A percentile compares a stretch with the other conserved stretches of the same genome.
Evolutionary conservation across 1,284 basidiomycete species (phyloP).

Genomic region (Moesziomyces sp.): DNA sequence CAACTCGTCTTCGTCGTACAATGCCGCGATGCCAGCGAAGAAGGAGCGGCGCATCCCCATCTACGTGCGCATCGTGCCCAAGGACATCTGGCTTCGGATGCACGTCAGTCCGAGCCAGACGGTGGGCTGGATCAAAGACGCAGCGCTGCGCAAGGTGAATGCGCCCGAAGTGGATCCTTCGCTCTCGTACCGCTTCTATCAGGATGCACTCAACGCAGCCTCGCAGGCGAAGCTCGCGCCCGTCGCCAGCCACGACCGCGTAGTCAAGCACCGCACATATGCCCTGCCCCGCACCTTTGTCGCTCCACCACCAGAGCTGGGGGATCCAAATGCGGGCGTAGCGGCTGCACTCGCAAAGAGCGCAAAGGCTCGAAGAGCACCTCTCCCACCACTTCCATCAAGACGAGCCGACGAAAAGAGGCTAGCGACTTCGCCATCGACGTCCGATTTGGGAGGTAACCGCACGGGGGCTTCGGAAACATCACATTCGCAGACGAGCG

Average conservation of each 20-base stretch:
- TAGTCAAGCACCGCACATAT: constrained; percentile 29
- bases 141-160: constrained; percentile 26
- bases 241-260: constrained; percentile 23
- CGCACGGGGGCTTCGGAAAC: neutral
- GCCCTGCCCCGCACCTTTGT: constrained; percentile 39
- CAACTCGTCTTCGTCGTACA: constrained; percentile 21
- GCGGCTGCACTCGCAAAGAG: constrained; percentile 5
- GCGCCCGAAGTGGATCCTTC: constrained; percentile 46
- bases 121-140: constrained; percentile 52
- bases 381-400: neutral
- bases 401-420: too few relatives aligned
- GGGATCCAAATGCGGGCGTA: constrained; percentile 5
- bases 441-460: constrained; percentile 10
- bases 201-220: constrained; percentile 40
- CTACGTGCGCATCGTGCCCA: constrained; percentile 57
- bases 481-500: constrained; percentile 10
- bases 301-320: constrained; percentile 18
- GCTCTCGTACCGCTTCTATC: constrained; percentile 39
- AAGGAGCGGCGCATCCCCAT: constrained; percentile 26
- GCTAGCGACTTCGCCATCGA: neutral
- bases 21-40: too few relatives aligned
- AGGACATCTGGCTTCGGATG: constrained; percentile 55
- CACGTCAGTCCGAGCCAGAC: constrained; percentile 44
- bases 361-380: constrained; percentile 13
- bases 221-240: constrained; percentile 30